Base-by-base conservation (phyloP, 73 alveolate genomes). In the Halteria grandinella region DNA sequence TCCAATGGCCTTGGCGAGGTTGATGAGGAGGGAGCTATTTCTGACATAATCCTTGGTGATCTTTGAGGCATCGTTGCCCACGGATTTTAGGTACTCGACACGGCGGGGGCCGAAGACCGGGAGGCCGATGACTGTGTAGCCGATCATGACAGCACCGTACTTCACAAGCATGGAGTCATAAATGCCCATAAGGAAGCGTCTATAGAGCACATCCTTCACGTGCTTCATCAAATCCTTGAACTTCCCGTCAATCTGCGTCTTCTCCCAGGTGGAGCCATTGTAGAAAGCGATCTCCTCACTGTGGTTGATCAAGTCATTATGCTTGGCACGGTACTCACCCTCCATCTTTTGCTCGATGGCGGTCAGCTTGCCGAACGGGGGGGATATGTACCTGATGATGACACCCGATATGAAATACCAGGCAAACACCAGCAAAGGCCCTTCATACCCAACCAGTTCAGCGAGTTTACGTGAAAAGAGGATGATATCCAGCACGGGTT, bases 1-100 rank as follows among this genome's bases (percentile, higher is more conserved):
- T 20, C 98, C 98, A 54, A 94, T 91, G 28, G 97, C 98, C 71
- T 94, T 94, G 3, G 98, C 98, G 53, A 94, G 75, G 82, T 93
- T 94, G 75, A 94, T 94, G 49, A 94, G 73, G 18, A 94, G 85
- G 34, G 95, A 88, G 11, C 97, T 89, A 78, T 94, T 94, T 75
- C 97, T 85, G 25, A 94, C 93, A 78, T 94, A 94, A 74, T 94
- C 98, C 51, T 93, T 72, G 40, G 97, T 91, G 60, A 94, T 91
- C 31, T 79, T 76, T 15, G 97, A 80, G 0, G 94, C 81, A 62
- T 91, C 96, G 54, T 71, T 79, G 36, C 86, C 88, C 0, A 79
- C 89, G 45, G 71, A 69, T 45, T 72, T 84, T 49, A 91, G 55
- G 83, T 94, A 94, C 52, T 78, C 77, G 31, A 40, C 91, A 28